These are phyloP conservation scores for Mortierella antarctica DNA, from an alignment of 192 early-diverging fungal species.

Conservation along the genomic window DNA sequence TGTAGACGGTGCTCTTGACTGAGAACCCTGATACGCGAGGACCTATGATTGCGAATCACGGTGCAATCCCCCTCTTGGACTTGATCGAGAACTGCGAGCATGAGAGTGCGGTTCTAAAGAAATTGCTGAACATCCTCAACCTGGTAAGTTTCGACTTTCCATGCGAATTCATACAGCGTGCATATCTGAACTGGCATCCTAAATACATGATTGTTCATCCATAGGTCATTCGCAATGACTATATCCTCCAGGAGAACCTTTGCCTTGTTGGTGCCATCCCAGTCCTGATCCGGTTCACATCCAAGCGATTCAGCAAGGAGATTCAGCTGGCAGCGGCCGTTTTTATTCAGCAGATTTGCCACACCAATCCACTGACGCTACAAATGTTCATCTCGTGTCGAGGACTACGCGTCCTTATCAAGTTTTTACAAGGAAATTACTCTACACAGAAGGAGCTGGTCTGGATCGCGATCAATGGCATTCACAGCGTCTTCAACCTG, in stretches of 20 bases:
- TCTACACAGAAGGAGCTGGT: slow-evolving; percentile 57
- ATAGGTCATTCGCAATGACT: slow-evolving; percentile 49
- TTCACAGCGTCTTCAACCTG: slow-evolving; percentile 63
- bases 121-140: slow-evolving; percentile 53
- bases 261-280: slow-evolving; percentile 68
- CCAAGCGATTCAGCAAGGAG: slow-evolving; percentile 43
- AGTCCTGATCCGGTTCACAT: slow-evolving; percentile 58
- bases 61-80: slow-evolving; percentile 59
- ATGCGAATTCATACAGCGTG: neutral
- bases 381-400: slow-evolving; percentile 72
- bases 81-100: slow-evolving; percentile 54
- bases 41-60: slow-evolving; percentile 58
- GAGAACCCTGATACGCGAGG: slow-evolving; percentile 58
- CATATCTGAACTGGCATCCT: neutral
- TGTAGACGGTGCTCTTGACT: slow-evolving; percentile 34
- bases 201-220: neutral
- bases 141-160: slow-evolving; percentile 23
- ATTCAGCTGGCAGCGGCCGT: slow-evolving; percentile 60
- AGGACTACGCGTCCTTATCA: slow-evolving; percentile 59
- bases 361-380: slow-evolving; percentile 56
- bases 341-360: slow-evolving; percentile 64
- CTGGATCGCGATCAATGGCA: slow-evolving; percentile 63
- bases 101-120: slow-evolving; percentile 33
- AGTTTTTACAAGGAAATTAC: slow-evolving; percentile 63
- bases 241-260: slow-evolving; percentile 59